Percentiles rank a stretch among this genome's conserved stretches.
Evolutionary conservation across 208 protist genomes (phyloP).

Genomic region (Trypanosoma avium): DNA sequence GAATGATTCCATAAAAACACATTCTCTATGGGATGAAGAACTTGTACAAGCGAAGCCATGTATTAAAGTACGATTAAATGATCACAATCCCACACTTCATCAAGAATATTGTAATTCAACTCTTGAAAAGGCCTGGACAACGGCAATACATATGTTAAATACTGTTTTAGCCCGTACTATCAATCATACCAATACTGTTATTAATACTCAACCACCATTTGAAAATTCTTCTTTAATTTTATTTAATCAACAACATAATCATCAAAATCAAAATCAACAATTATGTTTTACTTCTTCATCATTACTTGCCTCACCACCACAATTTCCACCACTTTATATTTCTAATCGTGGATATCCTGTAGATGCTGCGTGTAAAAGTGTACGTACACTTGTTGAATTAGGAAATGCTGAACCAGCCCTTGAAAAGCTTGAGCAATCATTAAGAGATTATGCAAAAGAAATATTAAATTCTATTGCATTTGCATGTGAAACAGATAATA

Average conservation of each 20-base stretch:
- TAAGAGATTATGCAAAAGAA: conserved; percentile 28
- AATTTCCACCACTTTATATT: background rate
- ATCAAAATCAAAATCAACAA: too few relatives aligned
- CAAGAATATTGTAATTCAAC: conserved; percentile 9
- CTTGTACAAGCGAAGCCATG: conserved; percentile 16
- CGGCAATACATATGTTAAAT: conserved; percentile 40
- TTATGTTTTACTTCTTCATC: conserved; percentile 1
- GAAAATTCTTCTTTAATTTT: background rate
- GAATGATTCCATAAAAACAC: conserved; percentile 6
- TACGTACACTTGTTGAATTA: conserved; percentile 49
- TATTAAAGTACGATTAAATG: conserved; percentile 7
- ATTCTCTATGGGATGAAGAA: conserved; percentile 13
- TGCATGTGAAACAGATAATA: background rate
- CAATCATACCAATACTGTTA: conserved; percentile 1
- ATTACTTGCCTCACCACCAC: background rate
- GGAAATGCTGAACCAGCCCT: conserved; percentile 24
- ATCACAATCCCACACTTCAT: conserved; percentile 10
- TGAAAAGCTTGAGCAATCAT: conserved; percentile 29
- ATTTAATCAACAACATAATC: too few relatives aligned
- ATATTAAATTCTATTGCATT: conserved; percentile 21
- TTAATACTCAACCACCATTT: conserved; percentile 28
- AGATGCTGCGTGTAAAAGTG: conserved; percentile 48
- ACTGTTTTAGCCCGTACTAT: conserved; percentile 26
- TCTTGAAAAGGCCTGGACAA: conserved; percentile 5
- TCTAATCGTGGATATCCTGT: conserved; percentile 37